Evolutionary conservation across 139 green algal genomes (phyloP).

Genomic region (Picochlorum sp.): DNA sequence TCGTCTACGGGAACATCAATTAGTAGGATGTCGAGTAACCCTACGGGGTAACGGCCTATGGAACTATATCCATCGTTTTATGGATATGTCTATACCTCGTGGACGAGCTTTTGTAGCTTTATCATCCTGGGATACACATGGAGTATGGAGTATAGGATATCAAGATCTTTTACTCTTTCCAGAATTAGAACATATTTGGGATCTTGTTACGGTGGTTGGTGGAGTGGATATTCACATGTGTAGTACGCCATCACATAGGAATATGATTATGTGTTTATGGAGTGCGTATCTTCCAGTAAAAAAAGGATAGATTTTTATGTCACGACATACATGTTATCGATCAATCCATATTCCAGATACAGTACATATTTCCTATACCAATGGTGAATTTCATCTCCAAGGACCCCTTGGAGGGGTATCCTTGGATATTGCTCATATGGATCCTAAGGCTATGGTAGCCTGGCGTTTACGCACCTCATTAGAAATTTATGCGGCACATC

Average conservation of each 20-base stretch:
- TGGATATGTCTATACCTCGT: background rate
- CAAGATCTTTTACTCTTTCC: constrained; percentile 18
- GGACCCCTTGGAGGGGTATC: background rate
- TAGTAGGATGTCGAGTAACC: background rate
- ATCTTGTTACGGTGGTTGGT: constrained; percentile 10
- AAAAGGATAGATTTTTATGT: no score
- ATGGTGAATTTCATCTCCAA: background rate
- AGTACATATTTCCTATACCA: background rate
- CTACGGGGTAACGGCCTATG: background rate
- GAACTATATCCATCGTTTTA: background rate
- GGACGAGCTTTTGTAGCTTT: background rate
- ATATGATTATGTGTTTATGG: background rate
- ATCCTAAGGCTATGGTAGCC: background rate
- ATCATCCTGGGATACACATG: background rate
- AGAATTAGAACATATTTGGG: constrained; percentile 25
- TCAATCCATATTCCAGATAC: no score
- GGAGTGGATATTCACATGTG: constrained; percentile 9
- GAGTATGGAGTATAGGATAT: constrained; percentile 1
- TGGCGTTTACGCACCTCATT: background rate
- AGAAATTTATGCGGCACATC: background rate
- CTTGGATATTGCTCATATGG: background rate
- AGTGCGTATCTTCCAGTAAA: background rate
- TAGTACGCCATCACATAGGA: background rate
- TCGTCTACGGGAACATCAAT: background rate
- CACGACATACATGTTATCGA: no score